A percentile compares a stretch with the other conserved stretches of the same genome.
Conservation (phyloP, 2,329 filamentous ascomycete species). For the Aspergillus sp. region DNA sequence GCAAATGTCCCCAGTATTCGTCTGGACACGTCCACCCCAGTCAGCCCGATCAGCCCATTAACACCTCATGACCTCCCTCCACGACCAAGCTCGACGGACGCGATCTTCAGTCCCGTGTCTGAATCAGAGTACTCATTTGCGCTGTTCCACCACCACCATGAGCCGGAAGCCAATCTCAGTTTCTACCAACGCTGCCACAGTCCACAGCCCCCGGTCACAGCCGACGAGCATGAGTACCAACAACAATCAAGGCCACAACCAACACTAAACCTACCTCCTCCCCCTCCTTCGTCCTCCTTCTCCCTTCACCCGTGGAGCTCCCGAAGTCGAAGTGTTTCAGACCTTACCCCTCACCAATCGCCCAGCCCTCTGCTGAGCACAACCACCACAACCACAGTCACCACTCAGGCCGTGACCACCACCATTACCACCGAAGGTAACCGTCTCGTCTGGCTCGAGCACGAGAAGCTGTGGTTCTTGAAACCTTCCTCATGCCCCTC, state of each 20-base stretch:
- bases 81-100: constrained; percentile 22
- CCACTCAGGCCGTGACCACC: background rate
- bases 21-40: constrained; percentile 11
- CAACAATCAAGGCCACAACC: background rate
- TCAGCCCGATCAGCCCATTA: constrained; percentile 10
- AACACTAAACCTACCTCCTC: constrained; percentile 1
- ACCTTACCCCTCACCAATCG: constrained; percentile 1
- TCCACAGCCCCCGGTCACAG: background rate
- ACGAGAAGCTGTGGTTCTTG: constrained; percentile 33
- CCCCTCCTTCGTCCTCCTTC: constrained; percentile 2
- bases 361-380: background rate
- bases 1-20: constrained; percentile 15
- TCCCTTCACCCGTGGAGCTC: background rate
- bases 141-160: background rate
- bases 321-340: constrained; percentile 5
- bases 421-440: constrained; percentile 13
- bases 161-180: background rate
- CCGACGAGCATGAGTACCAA: background rate
- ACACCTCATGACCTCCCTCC: constrained; percentile 13
- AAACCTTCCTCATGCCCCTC: background rate
- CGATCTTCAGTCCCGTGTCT: constrained; percentile 7
- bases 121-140: background rate
- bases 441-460: constrained; percentile 34
- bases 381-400: background rate
- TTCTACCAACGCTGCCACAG: constrained; percentile 11